A percentile compares a stretch with the other conserved stretches of the same genome.
These are phyloP conservation scores for Knoxia roxburghii DNA, from an alignment of 257 asterid species.

Conservation along the genomic window DNA sequence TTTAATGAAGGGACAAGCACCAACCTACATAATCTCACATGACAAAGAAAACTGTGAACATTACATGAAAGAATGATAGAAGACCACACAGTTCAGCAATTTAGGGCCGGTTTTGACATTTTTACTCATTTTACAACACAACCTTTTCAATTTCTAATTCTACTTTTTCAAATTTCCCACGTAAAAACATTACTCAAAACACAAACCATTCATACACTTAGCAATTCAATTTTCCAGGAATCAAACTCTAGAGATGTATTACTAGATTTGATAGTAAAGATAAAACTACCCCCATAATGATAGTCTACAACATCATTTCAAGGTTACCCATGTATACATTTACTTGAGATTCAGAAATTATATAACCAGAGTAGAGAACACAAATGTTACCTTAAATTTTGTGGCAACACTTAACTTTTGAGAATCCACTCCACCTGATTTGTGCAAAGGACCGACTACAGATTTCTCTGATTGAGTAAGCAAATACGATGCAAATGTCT, in stretches of 20 bases:
- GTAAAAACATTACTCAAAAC: no score
- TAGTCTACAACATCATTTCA: not conserved
- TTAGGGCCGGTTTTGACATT: no score
- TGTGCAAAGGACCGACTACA: conserved; percentile 74
- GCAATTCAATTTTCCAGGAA: not conserved
- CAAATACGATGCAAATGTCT: conserved; percentile 83
- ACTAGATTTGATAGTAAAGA: not conserved
- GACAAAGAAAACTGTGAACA: not conserved
- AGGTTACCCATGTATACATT: not conserved
- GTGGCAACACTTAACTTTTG: conserved; percentile 91
- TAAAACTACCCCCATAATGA: not conserved
- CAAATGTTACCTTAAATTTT: conserved; percentile 70
- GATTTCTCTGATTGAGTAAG: conserved; percentile 82
- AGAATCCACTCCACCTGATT: conserved; percentile 96
- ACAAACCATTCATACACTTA: no score
- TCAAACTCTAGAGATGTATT: not conserved
- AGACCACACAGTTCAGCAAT: not conserved
- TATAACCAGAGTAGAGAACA: not conserved
- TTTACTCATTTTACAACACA: no score
- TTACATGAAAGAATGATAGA: not conserved
- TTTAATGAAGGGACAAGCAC: not conserved
- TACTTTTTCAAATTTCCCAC: no score
- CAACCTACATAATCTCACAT: not conserved
- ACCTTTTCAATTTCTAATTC: no score
- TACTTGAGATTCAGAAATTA: not conserved